phyloP scores from a whole-genome alignment of 2,329 filamentous ascomycete species.

The Beauveria caledonica region DNA sequence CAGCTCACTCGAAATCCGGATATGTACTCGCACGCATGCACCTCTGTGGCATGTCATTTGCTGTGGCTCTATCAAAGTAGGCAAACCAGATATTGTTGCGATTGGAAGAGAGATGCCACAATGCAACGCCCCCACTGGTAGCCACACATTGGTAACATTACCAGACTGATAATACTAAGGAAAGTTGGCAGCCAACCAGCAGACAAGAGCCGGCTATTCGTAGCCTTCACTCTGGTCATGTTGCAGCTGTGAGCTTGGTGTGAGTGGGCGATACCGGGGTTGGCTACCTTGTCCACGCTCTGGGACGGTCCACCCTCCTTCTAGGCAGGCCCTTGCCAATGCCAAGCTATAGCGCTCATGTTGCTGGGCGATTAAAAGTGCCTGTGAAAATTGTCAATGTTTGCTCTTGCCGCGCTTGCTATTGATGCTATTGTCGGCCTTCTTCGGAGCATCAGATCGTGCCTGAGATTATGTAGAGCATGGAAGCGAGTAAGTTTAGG shows the following conservation, averaged over 20 bases:
- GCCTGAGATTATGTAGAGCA: too few relatives aligned
- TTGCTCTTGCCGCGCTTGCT: neutral
- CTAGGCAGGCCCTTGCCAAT: neutral
- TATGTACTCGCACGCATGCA: neutral
- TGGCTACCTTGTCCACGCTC: neutral
- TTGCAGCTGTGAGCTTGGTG: conserved; percentile 6
- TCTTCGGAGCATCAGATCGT: too few relatives aligned
- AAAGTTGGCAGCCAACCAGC: neutral
- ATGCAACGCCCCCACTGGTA: conserved; percentile 7
- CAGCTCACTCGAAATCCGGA: neutral
- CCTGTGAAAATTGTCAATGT: neutral
- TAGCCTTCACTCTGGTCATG: neutral
- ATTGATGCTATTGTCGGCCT: neutral
- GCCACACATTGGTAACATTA: neutral
- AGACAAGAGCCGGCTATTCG: neutral
- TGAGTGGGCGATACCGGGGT: conserved; percentile 2
- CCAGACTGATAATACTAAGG: neutral
- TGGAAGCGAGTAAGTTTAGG: neutral
- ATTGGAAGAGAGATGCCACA: conserved; percentile 8
- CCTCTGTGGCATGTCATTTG: conserved; percentile 5
- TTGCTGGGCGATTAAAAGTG: neutral
- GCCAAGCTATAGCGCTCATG: neutral
- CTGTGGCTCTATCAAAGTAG: neutral
- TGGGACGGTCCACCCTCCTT: conserved; percentile 1
- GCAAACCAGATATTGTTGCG: neutral